These are phyloP conservation scores for Botryotinia calthae DNA, from an alignment of 2,329 filamentous ascomycete genomes.

Conservation along the genomic window DNA sequence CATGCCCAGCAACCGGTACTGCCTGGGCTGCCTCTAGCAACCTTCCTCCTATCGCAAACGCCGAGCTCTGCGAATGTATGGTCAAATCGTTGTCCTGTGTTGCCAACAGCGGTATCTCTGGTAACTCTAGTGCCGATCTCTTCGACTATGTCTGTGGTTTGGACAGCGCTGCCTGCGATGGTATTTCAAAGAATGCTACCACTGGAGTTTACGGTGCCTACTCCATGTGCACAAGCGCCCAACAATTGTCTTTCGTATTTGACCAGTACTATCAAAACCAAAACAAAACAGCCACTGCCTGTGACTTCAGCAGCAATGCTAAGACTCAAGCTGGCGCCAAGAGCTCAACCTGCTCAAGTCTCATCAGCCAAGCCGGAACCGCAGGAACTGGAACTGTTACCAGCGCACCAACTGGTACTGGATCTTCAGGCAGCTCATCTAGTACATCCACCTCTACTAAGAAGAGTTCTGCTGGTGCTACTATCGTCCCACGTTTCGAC, in stretches of 20 bases:
- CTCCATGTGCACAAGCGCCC: conserved; percentile 68
- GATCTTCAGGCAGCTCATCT: conserved; percentile 32
- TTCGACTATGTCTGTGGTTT: conserved; percentile 73
- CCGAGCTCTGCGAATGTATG: conserved; percentile 83
- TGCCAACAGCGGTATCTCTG: conserved; percentile 56
- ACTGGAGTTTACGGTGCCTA: conserved; percentile 72
- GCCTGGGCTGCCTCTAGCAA: conserved; percentile 68
- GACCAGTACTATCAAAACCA: conserved; percentile 68
- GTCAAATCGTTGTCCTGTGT: conserved; percentile 68
- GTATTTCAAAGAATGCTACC: conserved; percentile 65
- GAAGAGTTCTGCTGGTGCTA: conserved; percentile 41
- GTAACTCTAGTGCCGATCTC: conserved; percentile 60
- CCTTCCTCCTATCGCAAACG: conserved; percentile 81
- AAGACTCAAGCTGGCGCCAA: conserved; percentile 48
- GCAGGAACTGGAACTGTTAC: conserved; percentile 56
- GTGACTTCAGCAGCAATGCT: conserved; percentile 69
- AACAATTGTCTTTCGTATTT: conserved; percentile 72
- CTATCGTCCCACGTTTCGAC: conserved; percentile 46
- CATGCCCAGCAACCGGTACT: conserved; percentile 65
- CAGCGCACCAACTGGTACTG: conserved; percentile 44
- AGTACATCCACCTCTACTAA: conserved; percentile 25
- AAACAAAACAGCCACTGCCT: conserved; percentile 56
- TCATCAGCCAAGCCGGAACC: conserved; percentile 62
- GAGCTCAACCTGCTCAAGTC: conserved; percentile 53
- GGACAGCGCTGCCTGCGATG: conserved; percentile 56